Conservation (phyloP, 495 filamentous ascomycete species). For the Rusavskia elegans region DNA sequence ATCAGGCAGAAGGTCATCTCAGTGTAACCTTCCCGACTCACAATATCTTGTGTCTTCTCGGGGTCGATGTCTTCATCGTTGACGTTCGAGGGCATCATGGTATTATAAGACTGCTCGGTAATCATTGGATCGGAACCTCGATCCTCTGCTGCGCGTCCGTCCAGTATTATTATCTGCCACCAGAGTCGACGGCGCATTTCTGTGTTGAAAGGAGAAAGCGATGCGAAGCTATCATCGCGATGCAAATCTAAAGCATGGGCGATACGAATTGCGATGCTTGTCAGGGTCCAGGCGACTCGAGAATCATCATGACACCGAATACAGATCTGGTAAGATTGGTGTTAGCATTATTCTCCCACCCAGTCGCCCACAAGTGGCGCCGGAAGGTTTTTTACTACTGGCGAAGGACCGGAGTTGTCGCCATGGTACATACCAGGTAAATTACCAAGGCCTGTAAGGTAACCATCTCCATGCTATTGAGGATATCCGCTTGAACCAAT, state of each 20-base stretch:
- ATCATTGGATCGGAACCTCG: constrained; percentile 57
- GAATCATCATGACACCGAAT: constrained; percentile 5
- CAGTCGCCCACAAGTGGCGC: no score
- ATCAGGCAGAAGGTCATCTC: constrained; percentile 9
- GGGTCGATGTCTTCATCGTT: constrained; percentile 13
- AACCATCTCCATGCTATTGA: constrained; percentile 26
- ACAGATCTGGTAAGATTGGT: not conserved
- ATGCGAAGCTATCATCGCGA: constrained; percentile 21
- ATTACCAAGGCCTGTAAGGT: constrained; percentile 31
- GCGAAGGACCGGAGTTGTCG: no score
- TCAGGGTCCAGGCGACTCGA: constrained; percentile 20
- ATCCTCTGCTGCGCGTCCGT: constrained; percentile 57
- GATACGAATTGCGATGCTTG: constrained; percentile 38
- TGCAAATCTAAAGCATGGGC: constrained; percentile 52
- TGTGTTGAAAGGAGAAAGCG: constrained; percentile 25
- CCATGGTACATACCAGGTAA: constrained; percentile 16
- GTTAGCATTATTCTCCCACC: not conserved
- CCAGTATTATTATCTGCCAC: constrained; percentile 62
- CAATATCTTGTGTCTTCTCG: constrained; percentile 3
- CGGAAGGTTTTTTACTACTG: no score
- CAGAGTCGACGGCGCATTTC: constrained; percentile 66
- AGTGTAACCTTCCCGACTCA: constrained; percentile 6
- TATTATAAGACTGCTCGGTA: constrained; percentile 45
- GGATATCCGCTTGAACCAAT: constrained; percentile 28
- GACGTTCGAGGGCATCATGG: constrained; percentile 37